Base-by-base conservation (phyloP, 371 early-diverging fungal genomes). In the Haplosporangium sp. region DNA sequence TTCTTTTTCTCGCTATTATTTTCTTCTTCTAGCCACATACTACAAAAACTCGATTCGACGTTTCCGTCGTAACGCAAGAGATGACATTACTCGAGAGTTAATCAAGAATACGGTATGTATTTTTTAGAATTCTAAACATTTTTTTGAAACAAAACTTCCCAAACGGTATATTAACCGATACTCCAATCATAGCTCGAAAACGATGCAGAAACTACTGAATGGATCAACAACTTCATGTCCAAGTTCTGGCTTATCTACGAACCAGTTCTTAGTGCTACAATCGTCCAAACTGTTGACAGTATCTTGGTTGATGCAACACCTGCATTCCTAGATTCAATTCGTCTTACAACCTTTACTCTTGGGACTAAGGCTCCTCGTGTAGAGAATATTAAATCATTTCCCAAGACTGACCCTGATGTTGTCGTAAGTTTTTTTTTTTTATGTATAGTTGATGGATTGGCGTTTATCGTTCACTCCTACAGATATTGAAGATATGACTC, bases 291-390 rank as follows among this genome's bases (percentile, higher is more conserved):
- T 37, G 90, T 93, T 48, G 93, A 95, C 85, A 85, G 86, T 19
- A 87, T 93, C 52, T 79, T 98, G 59, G 92, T 88, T 3, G 91
- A 94, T 53, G 91, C 90, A 63, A 91, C 93, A 44, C 98, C 99
- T 0, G 88, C 91, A 1, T 96, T 98, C 84, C 82, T 98, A 63
- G 97, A 96, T 72, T 94, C 95, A 19, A 87, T 99, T 48, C 86
- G 91, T 19, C 88, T 99, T 35, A 92, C 97, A 6, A 93, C 94
- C 27, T 97, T 99, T 79, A 99, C 99, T 3, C 88, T 99, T 69
- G 99, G 99, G n/a, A 96, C 96, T 17, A 94, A 94, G 72, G 92
- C 99, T 13, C 98, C 99, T 35, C 88, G 95, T 2, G 90, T 99
- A n/a, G 96, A 97, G 62, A 88, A 89, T 20, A 92, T 99, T 53